Evolutionary conservation across 2,329 filamentous ascomycete genomes (phyloP), one percentile per base, ranked within the genome.

Genomic region (Calonectria fujianensis): DNA sequence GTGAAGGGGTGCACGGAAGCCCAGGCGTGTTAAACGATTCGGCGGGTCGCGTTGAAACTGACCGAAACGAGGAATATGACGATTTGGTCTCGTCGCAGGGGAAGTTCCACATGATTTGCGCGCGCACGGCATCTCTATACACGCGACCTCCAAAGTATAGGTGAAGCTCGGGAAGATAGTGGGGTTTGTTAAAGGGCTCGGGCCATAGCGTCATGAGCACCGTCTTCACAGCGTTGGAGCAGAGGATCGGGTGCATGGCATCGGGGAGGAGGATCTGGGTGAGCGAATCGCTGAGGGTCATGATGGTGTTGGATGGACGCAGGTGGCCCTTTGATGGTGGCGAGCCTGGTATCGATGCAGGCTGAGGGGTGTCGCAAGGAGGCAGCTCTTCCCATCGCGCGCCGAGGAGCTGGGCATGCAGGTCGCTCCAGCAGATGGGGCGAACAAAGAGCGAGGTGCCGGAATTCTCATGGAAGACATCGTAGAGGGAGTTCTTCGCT

Each of bases 341-440:
- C 45, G 85, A 82, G 24, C 82, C 80, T 29, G 82, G 79, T 8
- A 81, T 57, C 18, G 81, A 79, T 16, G 76, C 76, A 1, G 89
- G 88, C 3, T 85, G 79, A 2, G 88, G 88, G 8, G 81, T 85
- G 48, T 83, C 82, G 79, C 87, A 86, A 7, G 85, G 80, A 20
- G 87, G 85, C 18, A 85, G 83, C 77, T 87, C 83, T 32, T 82
- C 74, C 82, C 91, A 92, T 54, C 82, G 82, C 20, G 85, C 88
- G 31, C 86, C 86, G 8, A 92, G 88, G 2, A 91, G 82, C 54
- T 84, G 80, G 13, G 85, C 79, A 74, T 92, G 90, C 1, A 85
- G 72, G 69, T 91, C 90, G 20, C 88, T 91, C 90, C 90, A 92
- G 79, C 86, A 88, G 59, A 91, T 87, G 2, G 90, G 90, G 32